Base-by-base conservation (phyloP, 2,329 filamentous ascomycete species). In the Aspergillus pseudoviridinutans region DNA sequence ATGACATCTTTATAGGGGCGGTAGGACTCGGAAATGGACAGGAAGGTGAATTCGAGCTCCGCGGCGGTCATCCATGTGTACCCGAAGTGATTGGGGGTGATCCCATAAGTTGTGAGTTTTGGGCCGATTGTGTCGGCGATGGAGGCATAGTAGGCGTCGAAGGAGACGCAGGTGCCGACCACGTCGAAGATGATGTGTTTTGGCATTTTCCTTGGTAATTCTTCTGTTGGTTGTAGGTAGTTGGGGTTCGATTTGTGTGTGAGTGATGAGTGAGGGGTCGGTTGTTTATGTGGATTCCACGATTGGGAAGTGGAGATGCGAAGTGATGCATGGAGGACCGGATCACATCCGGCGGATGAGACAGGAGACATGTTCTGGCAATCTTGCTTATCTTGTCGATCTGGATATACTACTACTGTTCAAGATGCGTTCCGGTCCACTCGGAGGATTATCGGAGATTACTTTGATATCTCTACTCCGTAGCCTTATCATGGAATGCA, bases 151-250 rank as follows among this genome's bases (percentile, higher is more conserved):
- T 74, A 78, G 32, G 73, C 71, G n/a, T 77, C 70, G 63, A 76
- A 79, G 27, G 71, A 75, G 49, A 80, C 76, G 51, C 74, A 74
- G 20, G 78, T 80, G 14, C 78, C 78, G 53, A 84, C 82, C 1
- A 84, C 75, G 64, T 82, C 79, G 61, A 81, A 81, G 29, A 81
- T 78, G 56, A 80, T 73, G 59, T 81, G 74, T 54, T 80, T 80
- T 27, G 49, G 28, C 4, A 44, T 52, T 41, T 55, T 55, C 17
- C 59, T 46, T 20, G 32, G 10, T 35, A 5, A 17, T 25, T 57
- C 41, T 9, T n/a, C n/a, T n/a, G n/a, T n/a, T n/a, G n/a, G 52
- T 24, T 10, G 28, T 10, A 1, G 3, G 28, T 29, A 10, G 28
- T 9, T 25, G 24, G 24, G 24, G 24, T 3, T 25, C 4, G 3